Conservation (phyloP, 208 protist genomes). For the Wallacemonas sp. region DNA sequence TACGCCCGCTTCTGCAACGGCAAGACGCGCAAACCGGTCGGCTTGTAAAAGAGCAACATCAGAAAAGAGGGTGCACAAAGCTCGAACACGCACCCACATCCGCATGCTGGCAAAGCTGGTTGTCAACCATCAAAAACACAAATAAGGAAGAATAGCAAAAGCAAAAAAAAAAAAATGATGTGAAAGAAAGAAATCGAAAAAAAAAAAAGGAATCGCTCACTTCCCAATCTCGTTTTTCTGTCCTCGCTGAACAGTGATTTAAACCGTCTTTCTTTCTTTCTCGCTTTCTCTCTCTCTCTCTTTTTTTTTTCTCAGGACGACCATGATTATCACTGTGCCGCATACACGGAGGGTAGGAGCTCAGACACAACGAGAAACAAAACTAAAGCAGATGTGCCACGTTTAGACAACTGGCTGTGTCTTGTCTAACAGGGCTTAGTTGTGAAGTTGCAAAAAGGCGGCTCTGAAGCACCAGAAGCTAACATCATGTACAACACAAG, state of each 20-base stretch:
- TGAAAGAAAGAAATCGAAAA: background rate
- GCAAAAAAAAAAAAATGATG: background rate
- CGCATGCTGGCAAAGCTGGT: background rate
- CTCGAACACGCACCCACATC: background rate
- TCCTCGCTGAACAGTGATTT: too few species aligned
- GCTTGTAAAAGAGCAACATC: slow-evolving; percentile 39
- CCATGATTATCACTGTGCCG: too few species aligned
- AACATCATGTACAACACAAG: too few species aligned
- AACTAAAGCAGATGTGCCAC: too few species aligned
- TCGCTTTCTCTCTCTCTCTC: slow-evolving; percentile 3
- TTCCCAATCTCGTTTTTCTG: slow-evolving; percentile 10
- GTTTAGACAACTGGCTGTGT: too few species aligned
- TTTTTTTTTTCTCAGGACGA: slow-evolving; percentile 6
- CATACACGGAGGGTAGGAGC: too few species aligned
- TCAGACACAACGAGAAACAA: slow-evolving; percentile 11
- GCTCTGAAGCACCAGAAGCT: too few species aligned
- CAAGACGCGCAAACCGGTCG: slow-evolving; percentile 77
- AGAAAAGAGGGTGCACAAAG: too few species aligned
- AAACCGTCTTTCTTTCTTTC: slow-evolving; percentile 5
- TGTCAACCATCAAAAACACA: slow-evolving; percentile 1
- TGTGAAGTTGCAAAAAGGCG: too few species aligned
- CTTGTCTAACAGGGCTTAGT: too few species aligned
- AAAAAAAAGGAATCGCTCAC: slow-evolving; percentile 18
- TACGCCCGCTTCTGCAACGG: slow-evolving; percentile 56
- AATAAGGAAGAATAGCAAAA: slow-evolving; percentile 7